Evolutionary conservation across 306 rosid genomes (phyloP), one percentile per base, ranked within the genome.

Genomic region (Hippophae tibetana): DNA sequence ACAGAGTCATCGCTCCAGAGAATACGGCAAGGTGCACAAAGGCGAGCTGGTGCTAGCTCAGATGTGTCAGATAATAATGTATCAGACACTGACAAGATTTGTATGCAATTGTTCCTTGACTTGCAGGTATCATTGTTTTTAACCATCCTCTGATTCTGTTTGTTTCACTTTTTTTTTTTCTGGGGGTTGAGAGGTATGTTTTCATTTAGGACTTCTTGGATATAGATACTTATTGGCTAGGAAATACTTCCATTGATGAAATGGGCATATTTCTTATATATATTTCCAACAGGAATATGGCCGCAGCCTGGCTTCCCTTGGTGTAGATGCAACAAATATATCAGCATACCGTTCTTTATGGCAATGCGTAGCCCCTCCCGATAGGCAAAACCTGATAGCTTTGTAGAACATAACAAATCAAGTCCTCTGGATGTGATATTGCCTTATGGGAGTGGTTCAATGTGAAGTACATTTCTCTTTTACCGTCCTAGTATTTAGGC

Each of bases 21-120:
- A 88, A 70, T 88, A 56, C 75, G 99, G 50, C 86, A 80, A 71
- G 83, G 84, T 72, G 99, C 92, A 41, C 97, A 93, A 69, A 88
- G 84, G 70, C 86, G 95, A 57, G 90, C 81, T 5, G 99, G 99
- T 70, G 85, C 94, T 59, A 85, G 89, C 77, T 78, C 93, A 48
- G 97, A 86, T 73, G 79, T 88, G 56, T 66, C 90, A 0, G 99
- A 93, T 62, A 68, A 84, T 52, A 88, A 88, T 56, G 87, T 88
- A 8, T 88, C 96, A 14, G 81, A 87, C 69, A 80, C 92, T 0
- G 92, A 80, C 78, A 93, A 84, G 74, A 78, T 86, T 43, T 84
- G 93, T 62, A 89, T 84, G 95, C 99, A 88, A 75, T 66, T 93
- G 71, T 88, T 88, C 63, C 97, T 93, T 43, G 99, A 88, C 75